Base-by-base conservation (phyloP, 352 stramenopile species). In the Elongisporangium undulatum region DNA sequence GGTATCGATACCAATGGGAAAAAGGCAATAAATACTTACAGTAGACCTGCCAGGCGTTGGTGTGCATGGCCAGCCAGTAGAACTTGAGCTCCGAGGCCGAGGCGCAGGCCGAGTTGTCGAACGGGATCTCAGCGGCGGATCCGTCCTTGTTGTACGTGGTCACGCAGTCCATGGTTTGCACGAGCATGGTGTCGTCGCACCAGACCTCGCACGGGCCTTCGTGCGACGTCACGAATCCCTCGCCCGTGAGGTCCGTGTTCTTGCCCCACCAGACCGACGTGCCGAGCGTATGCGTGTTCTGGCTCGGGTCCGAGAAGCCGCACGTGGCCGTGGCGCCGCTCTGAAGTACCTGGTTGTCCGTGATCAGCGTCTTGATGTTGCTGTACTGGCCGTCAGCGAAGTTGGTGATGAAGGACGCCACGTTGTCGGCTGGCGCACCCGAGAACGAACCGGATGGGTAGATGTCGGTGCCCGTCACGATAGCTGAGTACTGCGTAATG, bases 41-140 rank as follows among this genome's bases (percentile, higher is more conserved):
- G 64, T 86, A 87, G 55, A 89, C 67, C 66, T 89, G 76, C 76
- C 74, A 89, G 45, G 66, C 59, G 2, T 69, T 19, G n/a, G 67
- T 62, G 49, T 85, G 72, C 64, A 82, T 75, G 8, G 66, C 68
- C 38, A 87, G 61, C 79, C 79, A 89, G 65, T 79, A 83, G 49
- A 82, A 74, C 4, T 70, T 82, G 13, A 87, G 62, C 0, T 69
- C 59, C 45, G 71, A 75, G 21, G 70, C 74, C 34, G 62, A 57
- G 51, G 49, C 62, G 48, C 75, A 85, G 21, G 69, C 60, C 15
- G 72, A 66, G 15, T 61, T 69, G 53, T 80, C 63, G 55, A 83
- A 79, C 26, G 67, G 63, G 16, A 85, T 60, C 54, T 71, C 24
- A 41, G 68, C 53, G 23, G 68, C 64, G 17, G 9, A 45, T 1